These are phyloP conservation scores for Coprinopsis sp. DNA, from an alignment of 768 basidiomycete species.

Conservation along the genomic window DNA sequence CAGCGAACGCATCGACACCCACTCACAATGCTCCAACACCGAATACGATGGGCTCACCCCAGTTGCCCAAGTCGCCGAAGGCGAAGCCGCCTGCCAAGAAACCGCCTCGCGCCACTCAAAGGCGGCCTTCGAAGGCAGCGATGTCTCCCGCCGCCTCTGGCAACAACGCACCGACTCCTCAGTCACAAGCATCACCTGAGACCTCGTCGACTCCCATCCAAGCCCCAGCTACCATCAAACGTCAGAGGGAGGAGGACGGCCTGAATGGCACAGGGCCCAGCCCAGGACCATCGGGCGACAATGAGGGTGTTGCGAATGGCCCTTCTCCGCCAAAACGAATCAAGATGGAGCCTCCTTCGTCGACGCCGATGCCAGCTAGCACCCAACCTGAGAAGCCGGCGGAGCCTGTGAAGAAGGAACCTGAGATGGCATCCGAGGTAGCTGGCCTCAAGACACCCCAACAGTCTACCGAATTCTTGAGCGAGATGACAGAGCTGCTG, in stretches of 20 bases:
- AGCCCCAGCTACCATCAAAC: conserved; percentile 34
- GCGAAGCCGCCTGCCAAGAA: conserved; percentile 45
- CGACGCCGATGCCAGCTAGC: conserved; percentile 21
- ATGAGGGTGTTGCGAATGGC: conserved; percentile 33
- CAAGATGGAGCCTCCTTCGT: conserved; percentile 69
- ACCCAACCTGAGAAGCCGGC: not conserved
- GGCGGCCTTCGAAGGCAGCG: conserved; percentile 10
- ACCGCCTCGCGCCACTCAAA: conserved; percentile 28
- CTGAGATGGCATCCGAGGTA: conserved; percentile 36
- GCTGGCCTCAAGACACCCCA: conserved; percentile 62
- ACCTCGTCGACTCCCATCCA: conserved; percentile 4
- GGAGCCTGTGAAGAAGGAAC: conserved; percentile 39
- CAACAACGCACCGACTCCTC: conserved; percentile 4
- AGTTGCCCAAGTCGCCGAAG: conserved; percentile 69
- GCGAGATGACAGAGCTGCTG: conserved; percentile 60
- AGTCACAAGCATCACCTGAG: conserved; percentile 11
- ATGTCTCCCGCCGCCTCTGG: not conserved
- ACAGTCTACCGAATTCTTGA: conserved; percentile 58
- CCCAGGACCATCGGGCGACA: conserved; percentile 23
- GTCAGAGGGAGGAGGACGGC: conserved; percentile 52
- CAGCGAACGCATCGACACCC: conserved; percentile 36
- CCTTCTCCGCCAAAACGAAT: conserved; percentile 68
- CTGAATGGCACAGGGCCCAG: conserved; percentile 23
- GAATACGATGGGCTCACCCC: conserved; percentile 53
- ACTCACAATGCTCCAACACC: conserved; percentile 48